These are phyloP conservation scores for Candida khao-thaluensis DNA, from an alignment of 805 yeast species.

Conservation along the genomic window DNA sequence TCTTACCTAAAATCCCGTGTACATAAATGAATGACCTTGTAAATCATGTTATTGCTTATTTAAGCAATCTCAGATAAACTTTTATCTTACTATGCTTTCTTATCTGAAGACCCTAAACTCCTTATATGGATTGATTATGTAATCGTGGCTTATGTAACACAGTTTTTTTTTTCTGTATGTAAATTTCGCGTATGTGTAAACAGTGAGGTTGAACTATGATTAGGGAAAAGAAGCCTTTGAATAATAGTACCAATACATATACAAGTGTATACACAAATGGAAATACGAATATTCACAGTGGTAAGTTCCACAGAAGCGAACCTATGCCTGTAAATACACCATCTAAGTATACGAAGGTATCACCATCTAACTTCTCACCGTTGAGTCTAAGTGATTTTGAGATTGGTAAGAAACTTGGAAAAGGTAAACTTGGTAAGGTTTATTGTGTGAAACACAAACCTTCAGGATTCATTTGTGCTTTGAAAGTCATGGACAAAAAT, in stretches of 20 bases:
- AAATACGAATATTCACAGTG: too few relatives aligned
- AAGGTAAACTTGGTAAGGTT: conserved; percentile 91
- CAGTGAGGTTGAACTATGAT: background rate
- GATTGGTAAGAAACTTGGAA: conserved; percentile 82
- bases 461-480: conserved; percentile 81
- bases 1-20: too few relatives aligned
- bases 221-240: background rate
- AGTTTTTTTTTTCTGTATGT: background rate
- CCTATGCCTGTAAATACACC: too few relatives aligned
- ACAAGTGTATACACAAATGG: background rate
- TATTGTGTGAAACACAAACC: conserved; percentile 78
- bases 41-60: conserved; percentile 1
- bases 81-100: too few relatives aligned
- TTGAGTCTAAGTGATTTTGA: conserved; percentile 63
- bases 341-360: background rate
- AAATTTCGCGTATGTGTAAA: conserved; percentile 6
- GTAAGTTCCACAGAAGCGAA: too few relatives aligned
- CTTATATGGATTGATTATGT: conserved; percentile 1
- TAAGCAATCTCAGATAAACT: background rate
- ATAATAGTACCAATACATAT: conserved; percentile 5
- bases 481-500: conserved; percentile 85
- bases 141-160: background rate
- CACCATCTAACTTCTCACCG: conserved; percentile 1
- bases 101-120: too few relatives aligned
- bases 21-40: background rate